Percentiles rank a stretch among this genome's conserved stretches.
Evolutionary conservation across 306 rosid genomes (phyloP).

Genomic region (Hippophae gyantsensis): DNA sequence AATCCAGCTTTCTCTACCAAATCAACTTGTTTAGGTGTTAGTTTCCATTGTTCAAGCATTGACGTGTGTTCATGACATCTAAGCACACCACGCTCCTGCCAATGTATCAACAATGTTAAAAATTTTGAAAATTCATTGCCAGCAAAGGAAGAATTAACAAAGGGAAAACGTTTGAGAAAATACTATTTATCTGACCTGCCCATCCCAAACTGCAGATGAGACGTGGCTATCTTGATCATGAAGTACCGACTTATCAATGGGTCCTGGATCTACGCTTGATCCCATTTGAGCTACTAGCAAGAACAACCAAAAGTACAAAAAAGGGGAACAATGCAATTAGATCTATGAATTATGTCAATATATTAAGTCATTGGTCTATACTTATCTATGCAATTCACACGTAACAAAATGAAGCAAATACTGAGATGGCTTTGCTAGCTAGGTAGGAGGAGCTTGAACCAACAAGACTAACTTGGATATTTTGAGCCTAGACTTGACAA

Average conservation of each 20-base stretch:
- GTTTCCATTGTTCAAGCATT: constrained; percentile 91
- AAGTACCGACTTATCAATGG: constrained; percentile 59
- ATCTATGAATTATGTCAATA: constrained; percentile 10
- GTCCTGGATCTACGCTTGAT: constrained; percentile 58
- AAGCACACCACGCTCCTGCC: constrained; percentile 87
- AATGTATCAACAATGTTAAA: constrained; percentile 5
- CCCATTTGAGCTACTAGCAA: constrained; percentile 38
- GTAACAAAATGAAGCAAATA: neutral
- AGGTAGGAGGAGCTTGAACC: neutral
- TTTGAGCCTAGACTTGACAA: neutral
- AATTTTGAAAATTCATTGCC: neutral
- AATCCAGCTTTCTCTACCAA: constrained; percentile 85
- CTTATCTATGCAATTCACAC: neutral
- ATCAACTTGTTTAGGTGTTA: constrained; percentile 53
- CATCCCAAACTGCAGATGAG: constrained; percentile 94
- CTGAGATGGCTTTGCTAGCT: neutral
- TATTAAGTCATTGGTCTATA: neutral
- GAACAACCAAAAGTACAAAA: constrained; percentile 20
- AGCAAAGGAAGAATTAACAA: neutral
- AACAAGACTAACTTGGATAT: neutral
- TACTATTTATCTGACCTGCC: constrained; percentile 45
- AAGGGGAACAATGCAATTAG: constrained; percentile 4
- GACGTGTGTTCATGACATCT: constrained; percentile 94
- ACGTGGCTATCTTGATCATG: constrained; percentile 89
- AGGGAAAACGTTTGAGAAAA: neutral